Conservation (phyloP, 164 flowering plant species). For the Umbilicus rupestris region DNA sequence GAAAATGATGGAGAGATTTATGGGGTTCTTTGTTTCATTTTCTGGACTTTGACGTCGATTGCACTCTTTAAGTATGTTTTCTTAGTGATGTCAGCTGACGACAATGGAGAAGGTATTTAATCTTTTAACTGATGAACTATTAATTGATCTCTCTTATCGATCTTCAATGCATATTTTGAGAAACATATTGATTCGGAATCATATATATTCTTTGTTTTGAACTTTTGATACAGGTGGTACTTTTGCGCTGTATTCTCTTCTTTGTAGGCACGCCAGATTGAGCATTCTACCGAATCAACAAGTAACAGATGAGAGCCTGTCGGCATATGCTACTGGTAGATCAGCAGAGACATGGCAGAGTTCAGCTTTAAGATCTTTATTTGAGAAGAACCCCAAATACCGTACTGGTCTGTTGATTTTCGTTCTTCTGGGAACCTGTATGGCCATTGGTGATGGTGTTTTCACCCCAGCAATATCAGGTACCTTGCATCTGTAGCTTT, state of each 20-base stretch:
- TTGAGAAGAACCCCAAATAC: constrained; percentile 43
- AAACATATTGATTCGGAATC: neutral
- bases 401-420: constrained; percentile 37
- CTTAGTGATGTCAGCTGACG: constrained; percentile 59
- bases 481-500: constrained; percentile 12
- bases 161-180: neutral
- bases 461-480: constrained; percentile 88
- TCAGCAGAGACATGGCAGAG: constrained; percentile 36
- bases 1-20: constrained; percentile 57
- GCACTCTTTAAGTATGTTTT: constrained; percentile 61
- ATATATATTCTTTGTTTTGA: constrained; percentile 7
- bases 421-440: constrained; percentile 64
- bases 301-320: constrained; percentile 37
- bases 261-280: constrained; percentile 60
- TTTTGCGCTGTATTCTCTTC: constrained; percentile 68
- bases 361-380: constrained; percentile 31
- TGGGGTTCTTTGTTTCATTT: constrained; percentile 66
- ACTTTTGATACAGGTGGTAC: constrained; percentile 59
- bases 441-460: constrained; percentile 88
- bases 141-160: neutral
- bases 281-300: constrained; percentile 58
- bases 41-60: constrained; percentile 61
- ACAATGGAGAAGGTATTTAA: constrained; percentile 71
- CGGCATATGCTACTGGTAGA: constrained; percentile 25
- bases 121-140: neutral